These are phyloP conservation scores for Trypanosoma cruzi DNA, from an alignment of 208 protist genomes.

Conservation along the genomic window DNA sequence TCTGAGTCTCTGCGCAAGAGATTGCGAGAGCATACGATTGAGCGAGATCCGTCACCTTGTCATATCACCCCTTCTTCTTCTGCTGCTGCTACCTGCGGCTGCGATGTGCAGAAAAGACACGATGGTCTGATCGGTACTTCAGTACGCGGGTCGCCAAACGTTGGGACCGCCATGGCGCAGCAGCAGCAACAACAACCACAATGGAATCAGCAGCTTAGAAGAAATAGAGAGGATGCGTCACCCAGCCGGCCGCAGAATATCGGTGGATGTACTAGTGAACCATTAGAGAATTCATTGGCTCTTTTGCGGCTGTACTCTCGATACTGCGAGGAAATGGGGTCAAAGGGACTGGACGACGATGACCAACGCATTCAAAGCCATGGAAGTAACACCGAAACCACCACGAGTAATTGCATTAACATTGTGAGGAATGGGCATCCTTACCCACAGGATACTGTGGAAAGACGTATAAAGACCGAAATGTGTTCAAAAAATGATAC, in stretches of 20 bases:
- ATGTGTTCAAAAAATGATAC: not conserved
- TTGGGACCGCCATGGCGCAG: not conserved
- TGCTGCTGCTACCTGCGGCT: not conserved
- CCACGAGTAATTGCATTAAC: not conserved
- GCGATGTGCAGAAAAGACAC: not conserved
- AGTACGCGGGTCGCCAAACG: too few species aligned
- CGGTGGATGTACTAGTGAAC: not conserved
- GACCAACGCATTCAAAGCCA: not conserved
- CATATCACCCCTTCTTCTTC: not conserved
- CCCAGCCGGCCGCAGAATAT: not conserved
- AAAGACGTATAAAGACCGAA: not conserved
- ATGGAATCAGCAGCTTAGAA: not conserved
- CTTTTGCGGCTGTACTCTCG: conserved; percentile 1
- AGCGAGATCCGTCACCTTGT: not conserved
- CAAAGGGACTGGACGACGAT: not conserved
- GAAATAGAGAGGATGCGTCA: not conserved
- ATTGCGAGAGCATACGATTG: not conserved
- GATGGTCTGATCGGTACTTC: too few species aligned
- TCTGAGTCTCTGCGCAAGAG: not conserved
- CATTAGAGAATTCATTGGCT: not conserved
- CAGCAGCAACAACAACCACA: not conserved
- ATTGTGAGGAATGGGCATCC: not conserved
- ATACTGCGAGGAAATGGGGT: conserved; percentile 1
- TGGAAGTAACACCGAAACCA: not conserved
- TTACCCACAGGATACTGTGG: not conserved